Evolutionary conservation across 495 filamentous ascomycete genomes (phyloP).

Genomic region (Xylaria scruposa): DNA sequence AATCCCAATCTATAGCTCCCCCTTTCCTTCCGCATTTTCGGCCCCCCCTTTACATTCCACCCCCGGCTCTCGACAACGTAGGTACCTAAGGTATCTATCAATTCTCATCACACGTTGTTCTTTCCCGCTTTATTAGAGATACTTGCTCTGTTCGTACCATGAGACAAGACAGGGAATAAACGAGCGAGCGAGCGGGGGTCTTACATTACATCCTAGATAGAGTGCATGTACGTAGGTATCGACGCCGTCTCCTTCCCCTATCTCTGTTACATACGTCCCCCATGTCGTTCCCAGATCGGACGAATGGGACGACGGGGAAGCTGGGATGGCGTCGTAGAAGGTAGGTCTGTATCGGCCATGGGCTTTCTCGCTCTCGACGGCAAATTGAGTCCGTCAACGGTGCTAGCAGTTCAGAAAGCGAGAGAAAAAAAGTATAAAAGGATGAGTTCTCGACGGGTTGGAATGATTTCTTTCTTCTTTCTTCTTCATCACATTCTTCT

Average conservation of each 20-base stretch:
- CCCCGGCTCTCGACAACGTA: neutral
- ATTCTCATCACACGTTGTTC: constrained; percentile 16
- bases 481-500: constrained; percentile 56
- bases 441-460: constrained; percentile 53
- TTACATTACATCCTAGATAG: constrained; percentile 13
- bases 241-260: neutral
- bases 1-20: constrained; percentile 3
- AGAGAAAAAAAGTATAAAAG: constrained; percentile 68
- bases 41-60: neutral
- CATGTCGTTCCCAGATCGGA: constrained; percentile 46
- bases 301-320: constrained; percentile 33
- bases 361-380: constrained; percentile 8
- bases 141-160: constrained; percentile 18
- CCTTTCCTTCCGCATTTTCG: neutral
- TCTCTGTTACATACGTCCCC: constrained; percentile 23
- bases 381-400: constrained; percentile 10
- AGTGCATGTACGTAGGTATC: constrained; percentile 3
- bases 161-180: constrained; percentile 14
- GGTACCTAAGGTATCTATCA: constrained; percentile 7
- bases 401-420: neutral
- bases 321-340: constrained; percentile 8
- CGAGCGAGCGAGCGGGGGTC: neutral
- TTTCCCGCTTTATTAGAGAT: neutral
- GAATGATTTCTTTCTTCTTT: constrained; percentile 58
- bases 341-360: constrained; percentile 3